Conservation (phyloP, 2,329 filamentous ascomycete species). For the Chrysosporium keratinophilum region DNA sequence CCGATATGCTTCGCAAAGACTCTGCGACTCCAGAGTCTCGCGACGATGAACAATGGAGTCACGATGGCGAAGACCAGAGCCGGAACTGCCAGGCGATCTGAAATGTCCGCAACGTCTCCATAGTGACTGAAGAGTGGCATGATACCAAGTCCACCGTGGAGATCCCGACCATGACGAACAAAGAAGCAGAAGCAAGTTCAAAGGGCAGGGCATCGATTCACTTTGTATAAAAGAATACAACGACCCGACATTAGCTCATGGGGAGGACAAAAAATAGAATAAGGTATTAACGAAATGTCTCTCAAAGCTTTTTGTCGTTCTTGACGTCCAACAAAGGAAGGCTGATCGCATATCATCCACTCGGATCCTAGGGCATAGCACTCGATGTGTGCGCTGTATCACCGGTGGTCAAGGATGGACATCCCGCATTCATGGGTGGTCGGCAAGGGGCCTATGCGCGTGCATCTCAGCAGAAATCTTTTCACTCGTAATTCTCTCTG, state of each 20-base stretch:
- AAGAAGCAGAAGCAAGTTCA: background rate
- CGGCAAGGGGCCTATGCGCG: background rate
- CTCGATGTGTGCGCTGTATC: background rate
- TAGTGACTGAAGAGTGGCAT: conserved; percentile 21
- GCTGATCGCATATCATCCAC: background rate
- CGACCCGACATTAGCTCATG: background rate
- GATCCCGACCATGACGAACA: background rate
- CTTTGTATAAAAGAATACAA: background rate
- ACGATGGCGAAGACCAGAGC: conserved; percentile 19
- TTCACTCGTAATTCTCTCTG: background rate
- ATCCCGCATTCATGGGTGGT: background rate
- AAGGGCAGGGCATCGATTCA: background rate
- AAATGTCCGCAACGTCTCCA: conserved; percentile 19
- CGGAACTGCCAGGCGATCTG: conserved; percentile 15
- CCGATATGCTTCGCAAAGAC: conserved; percentile 18
- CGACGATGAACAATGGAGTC: conserved; percentile 18
- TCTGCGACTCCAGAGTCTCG: conserved; percentile 16
- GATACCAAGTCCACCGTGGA: background rate
- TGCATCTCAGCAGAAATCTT: background rate
- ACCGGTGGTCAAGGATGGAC: background rate
- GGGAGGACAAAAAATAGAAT: conserved; percentile 3
- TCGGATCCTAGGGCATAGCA: background rate
- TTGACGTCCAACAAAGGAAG: background rate
- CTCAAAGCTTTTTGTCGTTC: background rate
- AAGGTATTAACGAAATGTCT: background rate